A percentile compares a stretch with the other conserved stretches of the same genome.
phyloP scores from a whole-genome alignment of 129 eudicot genomes.

The Heracleum sosnowskyi region DNA sequence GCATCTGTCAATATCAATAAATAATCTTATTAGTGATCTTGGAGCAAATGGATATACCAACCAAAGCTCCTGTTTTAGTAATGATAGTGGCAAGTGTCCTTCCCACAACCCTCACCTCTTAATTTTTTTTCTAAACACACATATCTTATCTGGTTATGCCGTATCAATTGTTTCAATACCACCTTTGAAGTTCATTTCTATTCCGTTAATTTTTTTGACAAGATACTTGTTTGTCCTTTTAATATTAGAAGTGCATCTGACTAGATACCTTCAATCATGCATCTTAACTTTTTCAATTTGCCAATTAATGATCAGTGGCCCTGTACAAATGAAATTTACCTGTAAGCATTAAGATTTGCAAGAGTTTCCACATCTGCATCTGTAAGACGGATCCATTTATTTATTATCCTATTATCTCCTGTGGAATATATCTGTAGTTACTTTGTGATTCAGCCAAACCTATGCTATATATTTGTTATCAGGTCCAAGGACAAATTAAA shows the following conservation, averaged over 20 bases:
- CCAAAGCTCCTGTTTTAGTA: neutral
- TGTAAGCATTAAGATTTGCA: neutral
- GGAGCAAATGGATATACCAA: neutral
- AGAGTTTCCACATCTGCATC: neutral
- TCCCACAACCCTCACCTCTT: neutral
- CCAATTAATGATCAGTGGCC: neutral
- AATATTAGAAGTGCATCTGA: neutral
- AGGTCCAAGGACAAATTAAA: slow-evolving; percentile 98
- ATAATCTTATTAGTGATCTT: neutral
- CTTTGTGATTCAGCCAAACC: slow-evolving; percentile 14
- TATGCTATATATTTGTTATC: slow-evolving; percentile 12
- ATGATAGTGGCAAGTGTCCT: neutral
- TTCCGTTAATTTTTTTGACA: neutral
- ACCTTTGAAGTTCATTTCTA: neutral
- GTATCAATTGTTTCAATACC: neutral
- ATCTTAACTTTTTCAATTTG: neutral
- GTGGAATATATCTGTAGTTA: neutral
- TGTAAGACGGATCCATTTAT: neutral
- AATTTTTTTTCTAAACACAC: neutral
- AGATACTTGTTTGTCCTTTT: neutral
- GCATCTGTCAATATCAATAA: neutral
- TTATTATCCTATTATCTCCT: neutral
- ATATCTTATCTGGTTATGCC: neutral
- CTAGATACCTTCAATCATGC: neutral
- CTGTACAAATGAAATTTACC: neutral